These are phyloP conservation scores for Solanum corneliomulleri DNA, from an alignment of 257 asterid genomes.

Conservation along the genomic window DNA sequence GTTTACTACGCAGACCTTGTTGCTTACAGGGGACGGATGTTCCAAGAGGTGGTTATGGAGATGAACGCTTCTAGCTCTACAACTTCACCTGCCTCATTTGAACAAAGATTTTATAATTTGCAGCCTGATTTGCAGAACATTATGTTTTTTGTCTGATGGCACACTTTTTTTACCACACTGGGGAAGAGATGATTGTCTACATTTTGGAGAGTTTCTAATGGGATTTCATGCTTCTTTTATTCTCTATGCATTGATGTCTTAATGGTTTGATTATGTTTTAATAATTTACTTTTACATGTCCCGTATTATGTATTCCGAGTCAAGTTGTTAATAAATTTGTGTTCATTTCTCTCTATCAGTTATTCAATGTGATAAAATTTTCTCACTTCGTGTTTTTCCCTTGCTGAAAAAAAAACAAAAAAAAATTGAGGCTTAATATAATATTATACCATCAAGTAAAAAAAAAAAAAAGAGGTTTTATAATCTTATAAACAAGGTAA, in stretches of 20 bases:
- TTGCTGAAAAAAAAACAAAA: neutral
- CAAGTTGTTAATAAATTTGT: neutral
- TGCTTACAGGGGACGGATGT: constrained; percentile 65
- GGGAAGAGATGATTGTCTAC: neutral
- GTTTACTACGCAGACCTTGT: constrained; percentile 71
- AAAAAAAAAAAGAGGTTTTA: neutral
- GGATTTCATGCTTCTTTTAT: constrained; percentile 1
- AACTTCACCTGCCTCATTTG: constrained; percentile 13
- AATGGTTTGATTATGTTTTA: neutral
- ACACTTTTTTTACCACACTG: too few species aligned
- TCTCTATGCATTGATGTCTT: neutral
- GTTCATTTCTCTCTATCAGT: neutral
- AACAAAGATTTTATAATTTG: constrained; percentile 20
- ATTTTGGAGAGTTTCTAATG: constrained; percentile 32
- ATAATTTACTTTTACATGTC: neutral
- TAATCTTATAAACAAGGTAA: neutral
- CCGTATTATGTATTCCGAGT: neutral
- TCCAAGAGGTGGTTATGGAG: constrained; percentile 41
- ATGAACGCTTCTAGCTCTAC: neutral
- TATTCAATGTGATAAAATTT: neutral
- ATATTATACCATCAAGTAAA: neutral
- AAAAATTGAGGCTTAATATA: too few species aligned
- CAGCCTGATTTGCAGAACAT: constrained; percentile 32
- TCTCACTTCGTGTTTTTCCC: neutral
- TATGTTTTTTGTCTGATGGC: constrained; percentile 43